Percentiles rank a stretch among this genome's conserved stretches.
These are phyloP conservation scores for Cardamine resedifolia DNA, from an alignment of 345 rosid species.

Conservation along the genomic window DNA sequence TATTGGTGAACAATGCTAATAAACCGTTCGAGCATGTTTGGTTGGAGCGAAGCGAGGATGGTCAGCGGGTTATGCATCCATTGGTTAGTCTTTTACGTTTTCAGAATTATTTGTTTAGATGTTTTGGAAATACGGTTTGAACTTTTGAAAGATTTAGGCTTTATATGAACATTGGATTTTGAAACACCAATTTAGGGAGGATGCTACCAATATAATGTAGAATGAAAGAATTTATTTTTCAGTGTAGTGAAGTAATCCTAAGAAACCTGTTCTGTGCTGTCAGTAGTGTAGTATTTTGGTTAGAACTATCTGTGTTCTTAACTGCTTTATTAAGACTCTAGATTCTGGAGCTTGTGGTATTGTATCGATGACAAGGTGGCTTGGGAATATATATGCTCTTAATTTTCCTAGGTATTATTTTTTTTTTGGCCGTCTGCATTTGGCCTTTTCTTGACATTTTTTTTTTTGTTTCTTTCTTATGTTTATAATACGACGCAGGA, in stretches of 20 bases:
- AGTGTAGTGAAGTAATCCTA: background rate
- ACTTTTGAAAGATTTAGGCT: background rate
- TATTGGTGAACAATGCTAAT: constrained; percentile 71
- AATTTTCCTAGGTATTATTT: background rate
- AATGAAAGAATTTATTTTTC: background rate
- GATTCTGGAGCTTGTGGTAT: constrained; percentile 6
- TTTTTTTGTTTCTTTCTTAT: background rate
- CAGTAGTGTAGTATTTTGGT: background rate
- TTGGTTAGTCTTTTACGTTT: constrained; percentile 52
- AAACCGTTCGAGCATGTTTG: constrained; percentile 89
- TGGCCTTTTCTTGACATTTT: no score
- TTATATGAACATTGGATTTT: background rate
- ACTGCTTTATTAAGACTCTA: background rate
- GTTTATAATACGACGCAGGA: constrained; percentile 48
- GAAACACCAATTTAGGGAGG: background rate
- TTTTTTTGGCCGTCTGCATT: background rate
- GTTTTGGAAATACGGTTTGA: background rate
- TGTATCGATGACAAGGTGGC: constrained; percentile 11
- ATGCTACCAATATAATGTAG: background rate
- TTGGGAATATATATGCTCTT: background rate
- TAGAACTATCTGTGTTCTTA: background rate
- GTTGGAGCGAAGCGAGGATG: constrained; percentile 78
- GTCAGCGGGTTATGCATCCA: constrained; percentile 65
- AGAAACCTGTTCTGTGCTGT: background rate
- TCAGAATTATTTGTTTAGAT: background rate